Evolutionary conservation across 495 filamentous ascomycete genomes (phyloP), one percentile per base, ranked within the genome.

Genomic region (Cryomyces minteri): DNA sequence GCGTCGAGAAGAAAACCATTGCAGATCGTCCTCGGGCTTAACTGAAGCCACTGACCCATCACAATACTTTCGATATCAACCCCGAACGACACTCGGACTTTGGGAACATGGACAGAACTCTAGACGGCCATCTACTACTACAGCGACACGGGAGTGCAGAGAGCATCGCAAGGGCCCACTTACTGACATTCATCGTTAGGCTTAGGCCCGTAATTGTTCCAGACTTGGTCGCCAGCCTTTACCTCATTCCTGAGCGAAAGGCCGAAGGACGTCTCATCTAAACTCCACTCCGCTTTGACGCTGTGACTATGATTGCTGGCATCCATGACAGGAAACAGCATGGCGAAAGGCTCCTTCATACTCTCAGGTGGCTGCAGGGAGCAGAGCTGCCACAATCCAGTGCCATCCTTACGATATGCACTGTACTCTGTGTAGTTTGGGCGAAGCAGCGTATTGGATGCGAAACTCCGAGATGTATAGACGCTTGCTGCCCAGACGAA

Each of bases 201-300:
- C 42, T 80, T 76, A 4, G 76, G 70, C 0, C 72, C 77, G 48
- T 83, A 83, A 54, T 83, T 83, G 53, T 83, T 83, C 28, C 63
- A 70, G 14, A 82, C 66, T 53, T 82, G 72, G 9, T 65, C 50
- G 4, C 72, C 73, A 7, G 64, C 55, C 5, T 53, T 30, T n/a
- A 73, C 53, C 6, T 59, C 36, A 12, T 75, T 67, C 28, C 69
- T 54, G 6, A 70, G 58, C 28, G 68, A 54, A 46, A 80, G 65
- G 25, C 54, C 62, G 42, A 77, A 66, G 34, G 63, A 56, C 28
- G 62, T 53, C 0, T 54, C 50, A 0, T 65, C 67, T 34, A 74
- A 72, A 10, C 67, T 60, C 79, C 79, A 82, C 50, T 72, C 70
- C 1, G 79, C 76, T 49, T 70, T 71, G 0, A 73, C 69, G 41